phyloP scores from a whole-genome alignment of 2,329 filamentous ascomycete species.

The Rhynchosporium agropyri region DNA sequence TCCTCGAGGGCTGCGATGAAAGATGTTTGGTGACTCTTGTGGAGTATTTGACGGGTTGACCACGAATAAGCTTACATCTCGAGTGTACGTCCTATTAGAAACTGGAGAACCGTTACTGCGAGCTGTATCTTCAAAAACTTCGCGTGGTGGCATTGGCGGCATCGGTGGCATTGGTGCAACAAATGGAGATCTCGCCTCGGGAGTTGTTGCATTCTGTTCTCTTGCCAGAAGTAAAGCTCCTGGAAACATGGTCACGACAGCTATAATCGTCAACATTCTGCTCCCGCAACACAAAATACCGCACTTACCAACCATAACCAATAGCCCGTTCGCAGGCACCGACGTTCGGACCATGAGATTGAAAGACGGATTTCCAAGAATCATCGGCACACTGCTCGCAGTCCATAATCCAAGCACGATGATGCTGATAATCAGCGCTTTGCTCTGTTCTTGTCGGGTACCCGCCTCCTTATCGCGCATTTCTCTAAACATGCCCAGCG shows the following conservation, averaged over 20 bases:
- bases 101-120: conserved; percentile 36
- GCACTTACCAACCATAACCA: conserved; percentile 40
- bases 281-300: background rate
- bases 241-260: conserved; percentile 37
- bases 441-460: conserved; percentile 33
- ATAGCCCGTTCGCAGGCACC: conserved; percentile 40
- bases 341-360: conserved; percentile 39
- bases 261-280: conserved; percentile 26
- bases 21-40: conserved; percentile 32
- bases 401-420: conserved; percentile 40
- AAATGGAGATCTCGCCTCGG: conserved; percentile 42
- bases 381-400: conserved; percentile 41
- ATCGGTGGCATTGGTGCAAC: conserved; percentile 27
- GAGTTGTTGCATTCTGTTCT: conserved; percentile 35
- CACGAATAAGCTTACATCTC: conserved; percentile 38
- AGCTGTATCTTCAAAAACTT: conserved; percentile 31
- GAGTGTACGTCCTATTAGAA: conserved; percentile 31
- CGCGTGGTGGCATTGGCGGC: conserved; percentile 33
- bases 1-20: conserved; percentile 27
- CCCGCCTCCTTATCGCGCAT: conserved; percentile 26
- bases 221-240: conserved; percentile 32
- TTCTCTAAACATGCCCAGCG: conserved; percentile 33
- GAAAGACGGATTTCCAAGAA: conserved; percentile 39
- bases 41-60: conserved; percentile 40
- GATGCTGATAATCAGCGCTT: conserved; percentile 35